Conservation (phyloP, 2,329 filamentous ascomycete species). For the Leptographium lundbergii region DNA sequence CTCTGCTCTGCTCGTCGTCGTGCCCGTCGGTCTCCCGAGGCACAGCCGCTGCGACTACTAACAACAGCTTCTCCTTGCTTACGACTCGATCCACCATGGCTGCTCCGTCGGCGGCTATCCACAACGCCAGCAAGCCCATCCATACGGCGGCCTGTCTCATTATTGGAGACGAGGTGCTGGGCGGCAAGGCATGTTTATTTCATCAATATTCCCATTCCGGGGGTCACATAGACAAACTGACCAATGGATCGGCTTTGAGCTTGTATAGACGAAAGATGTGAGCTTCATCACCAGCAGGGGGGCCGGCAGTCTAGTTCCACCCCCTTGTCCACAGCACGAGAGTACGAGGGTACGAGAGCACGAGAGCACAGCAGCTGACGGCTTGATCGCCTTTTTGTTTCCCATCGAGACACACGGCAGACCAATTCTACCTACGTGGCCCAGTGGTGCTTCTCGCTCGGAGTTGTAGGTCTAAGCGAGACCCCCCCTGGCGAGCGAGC, state of each 20-base stretch:
- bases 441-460: slow-evolving; percentile 50
- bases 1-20: neutral
- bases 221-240: neutral
- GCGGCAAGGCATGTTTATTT: slow-evolving; percentile 60
- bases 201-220: too few relatives aligned
- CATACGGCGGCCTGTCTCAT: slow-evolving; percentile 86
- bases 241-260: neutral
- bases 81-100: slow-evolving; percentile 7
- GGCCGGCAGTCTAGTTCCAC: neutral
- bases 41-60: neutral
- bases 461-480: slow-evolving; percentile 34
- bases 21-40: neutral
- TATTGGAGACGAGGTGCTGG: slow-evolving; percentile 93
- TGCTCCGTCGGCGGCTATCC: slow-evolving; percentile 3
- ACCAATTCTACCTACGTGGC: slow-evolving; percentile 53
- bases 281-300: neutral
- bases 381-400: neutral
- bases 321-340: neutral
- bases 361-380: neutral
- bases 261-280: slow-evolving; percentile 11
- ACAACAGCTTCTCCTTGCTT: neutral
- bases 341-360: too few relatives aligned
- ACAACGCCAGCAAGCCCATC: slow-evolving; percentile 38
- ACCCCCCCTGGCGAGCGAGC: neutral
- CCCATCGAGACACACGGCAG: slow-evolving; percentile 20